Conservation (phyloP, 1,284 basidiomycete species). For the Vanrija sp. region DNA sequence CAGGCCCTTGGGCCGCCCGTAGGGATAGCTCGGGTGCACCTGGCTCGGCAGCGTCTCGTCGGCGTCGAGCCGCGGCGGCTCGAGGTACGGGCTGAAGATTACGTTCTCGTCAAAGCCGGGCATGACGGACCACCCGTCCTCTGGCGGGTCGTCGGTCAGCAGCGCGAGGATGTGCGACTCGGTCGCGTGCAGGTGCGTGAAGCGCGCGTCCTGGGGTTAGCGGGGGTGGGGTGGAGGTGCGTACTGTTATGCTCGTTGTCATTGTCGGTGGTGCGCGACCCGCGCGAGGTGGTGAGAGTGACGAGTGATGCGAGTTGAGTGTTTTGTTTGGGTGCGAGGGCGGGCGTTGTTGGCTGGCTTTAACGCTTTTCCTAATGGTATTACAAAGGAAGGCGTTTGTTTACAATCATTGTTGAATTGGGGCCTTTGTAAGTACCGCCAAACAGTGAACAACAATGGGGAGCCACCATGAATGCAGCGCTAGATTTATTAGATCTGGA, state of each 20-base stretch:
- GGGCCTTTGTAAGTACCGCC: no score
- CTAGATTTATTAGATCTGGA: no score
- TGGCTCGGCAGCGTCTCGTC: conserved; percentile 42
- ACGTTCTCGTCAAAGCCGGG: conserved; percentile 43
- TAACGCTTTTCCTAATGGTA: no score
- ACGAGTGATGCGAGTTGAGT: background rate
- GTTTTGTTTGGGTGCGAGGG: no score
- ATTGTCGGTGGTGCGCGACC: conserved; percentile 12
- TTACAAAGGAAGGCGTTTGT: no score
- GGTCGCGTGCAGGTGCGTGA: conserved; percentile 41
- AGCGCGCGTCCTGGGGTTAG: conserved; percentile 39
- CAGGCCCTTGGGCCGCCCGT: conserved; percentile 24
- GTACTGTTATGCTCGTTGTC: conserved; percentile 32
- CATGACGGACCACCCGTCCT: conserved; percentile 39
- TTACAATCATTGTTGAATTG: no score
- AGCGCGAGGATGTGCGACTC: conserved; percentile 31
- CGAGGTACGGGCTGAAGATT: conserved; percentile 22
- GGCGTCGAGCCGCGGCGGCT: conserved; percentile 35
- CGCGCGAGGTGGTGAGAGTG: no score
- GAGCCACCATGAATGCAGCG: no score
- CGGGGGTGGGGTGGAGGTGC: background rate
- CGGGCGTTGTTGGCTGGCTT: no score
- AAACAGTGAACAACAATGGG: no score
- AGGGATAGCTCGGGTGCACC: conserved; percentile 42
- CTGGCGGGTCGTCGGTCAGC: conserved; percentile 35